Conservation (phyloP, 2,329 filamentous ascomycete species). For the Bertia moriformis region DNA sequence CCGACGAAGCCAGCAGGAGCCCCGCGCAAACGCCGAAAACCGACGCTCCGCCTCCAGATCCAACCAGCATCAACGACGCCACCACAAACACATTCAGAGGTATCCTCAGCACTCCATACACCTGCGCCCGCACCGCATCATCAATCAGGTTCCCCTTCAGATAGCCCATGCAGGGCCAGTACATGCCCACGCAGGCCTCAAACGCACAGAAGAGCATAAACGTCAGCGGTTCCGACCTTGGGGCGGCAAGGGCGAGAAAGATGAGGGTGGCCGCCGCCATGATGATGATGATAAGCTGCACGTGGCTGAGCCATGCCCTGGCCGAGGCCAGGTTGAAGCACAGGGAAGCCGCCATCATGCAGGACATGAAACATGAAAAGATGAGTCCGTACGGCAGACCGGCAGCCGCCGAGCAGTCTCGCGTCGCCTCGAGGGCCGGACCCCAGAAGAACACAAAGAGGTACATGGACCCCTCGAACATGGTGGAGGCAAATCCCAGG, state of each 20-base stretch:
- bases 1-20: too few species aligned
- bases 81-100: too few species aligned
- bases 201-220: constrained; percentile 41
- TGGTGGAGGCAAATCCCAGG: too few species aligned
- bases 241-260: constrained; percentile 19
- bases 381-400: too few species aligned
- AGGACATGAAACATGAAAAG: constrained; percentile 42
- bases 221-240: constrained; percentile 21
- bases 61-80: too few species aligned
- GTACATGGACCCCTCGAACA: too few species aligned
- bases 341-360: constrained; percentile 42
- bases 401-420: constrained; percentile 6
- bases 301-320: constrained; percentile 9
- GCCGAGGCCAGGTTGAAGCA: constrained; percentile 27
- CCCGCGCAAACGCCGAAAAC: too few species aligned
- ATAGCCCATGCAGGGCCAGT: constrained; percentile 36
- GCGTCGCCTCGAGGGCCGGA: constrained; percentile 15
- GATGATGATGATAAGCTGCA: constrained; percentile 19
- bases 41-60: too few species aligned
- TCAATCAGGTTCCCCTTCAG: constrained; percentile 35
- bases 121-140: constrained; percentile 32
- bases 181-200: constrained; percentile 37
- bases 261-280: constrained; percentile 19
- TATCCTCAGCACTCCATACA: too few species aligned
- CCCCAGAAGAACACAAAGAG: too few species aligned